Conservation (phyloP, 169 alveolate genomes). For the Cryptosporidium tyzzeri region DNA sequence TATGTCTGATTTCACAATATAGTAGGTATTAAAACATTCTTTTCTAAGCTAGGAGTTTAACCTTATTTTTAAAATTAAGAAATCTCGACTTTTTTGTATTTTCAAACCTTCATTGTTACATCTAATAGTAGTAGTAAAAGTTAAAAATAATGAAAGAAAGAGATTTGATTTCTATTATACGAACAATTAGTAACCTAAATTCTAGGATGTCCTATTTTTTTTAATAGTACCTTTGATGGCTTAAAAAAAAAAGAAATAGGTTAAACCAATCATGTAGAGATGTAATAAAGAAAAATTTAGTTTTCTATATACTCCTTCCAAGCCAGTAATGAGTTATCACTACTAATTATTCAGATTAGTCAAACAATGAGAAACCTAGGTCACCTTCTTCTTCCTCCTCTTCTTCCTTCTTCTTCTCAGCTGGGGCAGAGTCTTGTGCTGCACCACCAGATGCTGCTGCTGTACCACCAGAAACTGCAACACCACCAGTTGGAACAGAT, state of each 20-base stretch:
- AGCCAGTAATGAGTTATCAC: neutral
- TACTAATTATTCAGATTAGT: constrained; percentile 40
- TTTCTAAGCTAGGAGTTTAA: constrained; percentile 1
- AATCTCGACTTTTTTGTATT: neutral
- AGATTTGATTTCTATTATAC: neutral
- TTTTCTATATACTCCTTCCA: constrained; percentile 21
- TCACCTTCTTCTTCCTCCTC: constrained; percentile 79
- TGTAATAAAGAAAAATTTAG: neutral
- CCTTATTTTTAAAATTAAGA: neutral
- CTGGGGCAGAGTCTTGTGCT: constrained; percentile 55
- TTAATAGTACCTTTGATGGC: constrained; percentile 6
- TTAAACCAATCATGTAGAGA: constrained; percentile 16
- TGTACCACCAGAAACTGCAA: constrained; percentile 56
- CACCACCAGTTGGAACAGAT: constrained; percentile 74
- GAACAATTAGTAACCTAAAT: constrained; percentile 27
- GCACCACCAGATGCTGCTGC: constrained; percentile 72
- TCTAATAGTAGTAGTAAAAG: neutral
- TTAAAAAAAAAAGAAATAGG: constrained; percentile 15
- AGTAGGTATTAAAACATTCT: neutral
- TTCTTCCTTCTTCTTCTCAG: constrained; percentile 53
- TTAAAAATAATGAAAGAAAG: neutral
- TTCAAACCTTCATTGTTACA: neutral
- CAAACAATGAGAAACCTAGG: constrained; percentile 76
- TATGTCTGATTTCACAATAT: neutral
- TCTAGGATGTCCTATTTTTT: constrained; percentile 12